A percentile compares a stretch with the other conserved stretches of the same genome.
phyloP scores from a whole-genome alignment of 305 asterid species.

The Plantago lanceolata region DNA sequence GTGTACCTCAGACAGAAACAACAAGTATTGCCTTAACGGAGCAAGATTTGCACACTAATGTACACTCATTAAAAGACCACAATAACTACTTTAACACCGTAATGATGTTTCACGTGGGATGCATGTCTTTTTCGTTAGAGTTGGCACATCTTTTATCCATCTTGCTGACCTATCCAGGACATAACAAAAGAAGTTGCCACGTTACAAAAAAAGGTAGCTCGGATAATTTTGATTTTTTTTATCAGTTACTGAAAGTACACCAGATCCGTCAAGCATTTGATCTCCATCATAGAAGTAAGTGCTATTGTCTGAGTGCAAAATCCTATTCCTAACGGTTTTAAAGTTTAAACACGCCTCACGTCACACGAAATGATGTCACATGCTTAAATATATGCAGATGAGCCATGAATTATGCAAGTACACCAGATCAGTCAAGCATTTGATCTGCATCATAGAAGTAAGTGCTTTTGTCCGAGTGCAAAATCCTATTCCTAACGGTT shows the following conservation, averaged over 20 bases:
- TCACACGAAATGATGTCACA: not conserved
- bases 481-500: no score
- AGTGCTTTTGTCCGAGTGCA: no score
- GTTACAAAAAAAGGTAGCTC: not conserved
- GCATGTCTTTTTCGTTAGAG: not conserved
- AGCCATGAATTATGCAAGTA: no score
- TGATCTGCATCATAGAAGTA: no score
- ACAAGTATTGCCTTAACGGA: not conserved
- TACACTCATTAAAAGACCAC: not conserved
- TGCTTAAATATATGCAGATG: not conserved
- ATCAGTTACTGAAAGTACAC: not conserved
- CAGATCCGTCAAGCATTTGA: slow-evolving; percentile 2
- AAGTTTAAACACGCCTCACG: not conserved
- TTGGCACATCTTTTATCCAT: not conserved
- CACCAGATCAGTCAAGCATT: no score
- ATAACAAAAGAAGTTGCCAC: not conserved
- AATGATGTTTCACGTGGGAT: not conserved
- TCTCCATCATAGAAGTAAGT: slow-evolving; percentile 5
- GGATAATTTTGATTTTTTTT: not conserved
- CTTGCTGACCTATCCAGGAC: not conserved
- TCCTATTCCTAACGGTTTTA: no score
- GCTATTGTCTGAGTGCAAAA: not conserved
- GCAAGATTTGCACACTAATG: not conserved
- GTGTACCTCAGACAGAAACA: slow-evolving; percentile 1
- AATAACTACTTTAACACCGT: not conserved